Evolutionary conservation across 768 basidiomycete genomes (phyloP).

Genomic region (Tephrocybe sp.): DNA sequence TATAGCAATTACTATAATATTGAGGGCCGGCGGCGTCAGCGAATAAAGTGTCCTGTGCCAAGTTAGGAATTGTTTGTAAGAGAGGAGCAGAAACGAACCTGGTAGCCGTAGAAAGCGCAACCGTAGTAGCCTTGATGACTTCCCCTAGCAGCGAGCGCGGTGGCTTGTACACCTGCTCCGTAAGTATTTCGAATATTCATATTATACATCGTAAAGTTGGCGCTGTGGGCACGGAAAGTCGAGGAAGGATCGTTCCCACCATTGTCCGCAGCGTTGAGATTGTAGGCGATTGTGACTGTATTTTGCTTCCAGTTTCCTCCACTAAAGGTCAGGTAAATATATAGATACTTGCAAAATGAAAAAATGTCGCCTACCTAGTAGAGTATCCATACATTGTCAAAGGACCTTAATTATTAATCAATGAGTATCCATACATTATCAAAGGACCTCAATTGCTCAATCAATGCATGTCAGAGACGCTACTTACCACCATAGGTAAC

Average conservation of each 20-base stretch:
- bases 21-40: conserved; percentile 22
- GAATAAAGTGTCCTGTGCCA: conserved; percentile 20
- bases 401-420: conserved; percentile 3
- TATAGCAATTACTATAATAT: conserved; percentile 27
- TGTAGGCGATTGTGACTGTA: conserved; percentile 23
- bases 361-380: conserved; percentile 17
- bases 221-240: conserved; percentile 22
- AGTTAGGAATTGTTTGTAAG: neutral
- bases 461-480: neutral
- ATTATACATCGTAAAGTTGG: conserved; percentile 22
- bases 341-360: neutral
- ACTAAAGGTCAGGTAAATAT: conserved; percentile 4
- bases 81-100: conserved; percentile 6
- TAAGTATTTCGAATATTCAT: conserved; percentile 24
- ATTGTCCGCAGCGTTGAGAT: conserved; percentile 24
- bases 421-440: conserved; percentile 22
- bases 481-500: conserved; percentile 14
- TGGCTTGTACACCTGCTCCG: conserved; percentile 23
- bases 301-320: conserved; percentile 22
- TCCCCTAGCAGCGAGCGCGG: conserved; percentile 21
- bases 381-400: conserved; percentile 23
- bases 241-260: conserved; percentile 26
- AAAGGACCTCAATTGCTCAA: conserved; percentile 10
- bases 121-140: conserved; percentile 23
- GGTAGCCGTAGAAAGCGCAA: conserved; percentile 22